Percentiles rank a stretch among this genome's conserved stretches.
Conservation (phyloP, 495 filamentous ascomycete species). For the Amphirosellinia nigrospora region DNA sequence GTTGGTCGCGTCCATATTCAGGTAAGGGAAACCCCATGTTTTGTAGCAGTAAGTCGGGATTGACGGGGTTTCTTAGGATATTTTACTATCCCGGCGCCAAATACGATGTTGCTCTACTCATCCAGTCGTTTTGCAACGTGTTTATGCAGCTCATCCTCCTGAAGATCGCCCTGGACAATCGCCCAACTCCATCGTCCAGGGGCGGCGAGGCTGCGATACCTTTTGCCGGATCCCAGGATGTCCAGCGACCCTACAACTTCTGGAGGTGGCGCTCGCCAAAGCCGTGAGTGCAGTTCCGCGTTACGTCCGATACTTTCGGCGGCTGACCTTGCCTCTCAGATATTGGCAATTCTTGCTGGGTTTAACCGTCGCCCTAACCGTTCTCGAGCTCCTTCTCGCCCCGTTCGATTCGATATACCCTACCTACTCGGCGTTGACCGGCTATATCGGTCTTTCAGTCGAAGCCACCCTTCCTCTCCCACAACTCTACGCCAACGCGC, state of each 20-base stretch:
- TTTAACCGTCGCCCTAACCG: slow-evolving; percentile 67
- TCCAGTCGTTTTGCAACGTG: slow-evolving; percentile 89
- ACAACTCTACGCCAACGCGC: slow-evolving; percentile 83
- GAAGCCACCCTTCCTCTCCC: slow-evolving; percentile 91
- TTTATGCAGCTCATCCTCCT: slow-evolving; percentile 80
- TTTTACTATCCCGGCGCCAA: slow-evolving; percentile 94
- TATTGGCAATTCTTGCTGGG: slow-evolving; percentile 89
- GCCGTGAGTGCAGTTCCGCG: slow-evolving; percentile 62
- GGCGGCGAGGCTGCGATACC: slow-evolving; percentile 61
- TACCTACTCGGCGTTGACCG: slow-evolving; percentile 73
- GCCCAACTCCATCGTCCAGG: slow-evolving; percentile 66
- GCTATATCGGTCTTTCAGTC: slow-evolving; percentile 82
- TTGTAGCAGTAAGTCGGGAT: slow-evolving; percentile 1
- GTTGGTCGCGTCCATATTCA: slow-evolving; percentile 90
- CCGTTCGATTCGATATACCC: slow-evolving; percentile 62
- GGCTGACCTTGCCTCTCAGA: slow-evolving; percentile 46
- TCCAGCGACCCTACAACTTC: slow-evolving; percentile 79
- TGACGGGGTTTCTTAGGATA: slow-evolving; percentile 58
- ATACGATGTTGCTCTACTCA: slow-evolving; percentile 78
- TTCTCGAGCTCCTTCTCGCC: slow-evolving; percentile 75
- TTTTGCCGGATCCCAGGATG: slow-evolving; percentile 61
- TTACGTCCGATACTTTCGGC: background rate
- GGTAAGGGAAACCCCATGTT: slow-evolving; percentile 58
- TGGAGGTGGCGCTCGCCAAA: slow-evolving; percentile 89
- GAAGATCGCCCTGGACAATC: slow-evolving; percentile 88